Base-by-base conservation (phyloP, 176 grass and related monocot genomes). In the Luzula sylvatica region DNA sequence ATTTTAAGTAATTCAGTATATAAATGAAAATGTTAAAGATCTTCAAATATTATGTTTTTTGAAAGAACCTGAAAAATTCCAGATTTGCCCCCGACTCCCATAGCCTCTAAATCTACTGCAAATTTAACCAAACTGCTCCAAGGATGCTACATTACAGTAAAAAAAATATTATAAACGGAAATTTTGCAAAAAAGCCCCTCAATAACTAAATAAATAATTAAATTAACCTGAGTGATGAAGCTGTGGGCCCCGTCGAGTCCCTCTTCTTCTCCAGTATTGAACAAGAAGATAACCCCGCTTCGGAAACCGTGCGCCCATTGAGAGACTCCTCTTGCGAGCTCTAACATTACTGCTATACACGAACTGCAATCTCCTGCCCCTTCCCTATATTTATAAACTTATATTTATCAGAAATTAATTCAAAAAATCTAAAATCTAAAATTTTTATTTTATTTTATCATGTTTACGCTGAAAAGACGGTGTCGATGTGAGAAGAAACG, bases 181-280 rank as follows among this genome's bases (percentile, higher is more conserved):
- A 26, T 8, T 8, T 26, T 13, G 2, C 16, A 26, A 7, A 28
- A 25, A 67, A 38, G 1, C 30, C 29, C 30, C 30, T 35, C 30
- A 35, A 1, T 8, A 32, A 32, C 29, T 32, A 32, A 32, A 32
- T 32, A 32, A 32, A 32, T 32, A 32, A 35, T 7, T 35, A 2
- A 35, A 35, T 7, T 35, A 1, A 98, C 92, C 85, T 98, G 92
- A 82, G 92, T 98, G 60, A 98, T 82, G 65, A 98, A 98, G 68
- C 92, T 98, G 73, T 98, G 85, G 55, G 92, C 81, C 16, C 92
- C 92, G 29, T 82, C 73, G 76, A 98, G 85, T 46, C 85, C 92
- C 65, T 98, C 92, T 77, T 98, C 92, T 83, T 98, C 92, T 16
- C 92, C 92, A 35, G 92, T 90, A 69, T 98, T 98, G 22, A 98